Evolutionary conservation across 331 rosid genomes (phyloP), one percentile per base, ranked within the genome.

Genomic region (Stylosanthes scabra): DNA sequence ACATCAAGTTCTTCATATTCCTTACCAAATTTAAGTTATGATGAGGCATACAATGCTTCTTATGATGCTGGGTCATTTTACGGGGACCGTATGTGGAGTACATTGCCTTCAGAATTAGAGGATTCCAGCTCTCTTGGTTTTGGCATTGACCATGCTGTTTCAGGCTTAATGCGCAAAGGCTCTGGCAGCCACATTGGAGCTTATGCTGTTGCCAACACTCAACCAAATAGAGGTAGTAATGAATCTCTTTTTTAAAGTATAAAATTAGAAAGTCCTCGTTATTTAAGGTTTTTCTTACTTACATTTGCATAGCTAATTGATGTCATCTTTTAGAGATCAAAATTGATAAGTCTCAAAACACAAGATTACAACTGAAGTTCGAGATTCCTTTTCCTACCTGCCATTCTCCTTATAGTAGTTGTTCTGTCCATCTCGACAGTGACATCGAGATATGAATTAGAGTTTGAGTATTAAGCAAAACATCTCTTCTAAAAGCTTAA

Each of bases 111-210:
- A 44, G 91, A 84, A 47, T 66, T 84, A 14, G 90, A 86, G 74
- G 90, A 78, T 46, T 80, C 90, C 51, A 76, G 82, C 52, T 73
- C 84, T 70, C 83, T 84, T 66, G 86, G 83, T 63, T 88, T 82
- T 79, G 93, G 87, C 28, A 74, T 86, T 74, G 88, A 85, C 72
- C 83, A 78, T 83, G 82, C 82, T 63, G 85, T 91, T 84, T 86
- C 96, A 47, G 91, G 86, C 74, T 90, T 81, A 40, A 83, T 84
- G 72, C 77, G 85, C 82, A 84, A 82, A 82, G 72, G 80, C 63
- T 83, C 93, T 59, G 80, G 79, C 41, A 83, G 83, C 65, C 85
- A 85, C 72, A 74, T 86, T 68, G 85, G 84, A 45, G 91, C 85
- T 71, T 88, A 86, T 63, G 70, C 86, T 75, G 87, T 84, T 79